Evolutionary conservation across 78 protist genomes (phyloP).

Genomic region (Tieghemostelium lacteum): DNA sequence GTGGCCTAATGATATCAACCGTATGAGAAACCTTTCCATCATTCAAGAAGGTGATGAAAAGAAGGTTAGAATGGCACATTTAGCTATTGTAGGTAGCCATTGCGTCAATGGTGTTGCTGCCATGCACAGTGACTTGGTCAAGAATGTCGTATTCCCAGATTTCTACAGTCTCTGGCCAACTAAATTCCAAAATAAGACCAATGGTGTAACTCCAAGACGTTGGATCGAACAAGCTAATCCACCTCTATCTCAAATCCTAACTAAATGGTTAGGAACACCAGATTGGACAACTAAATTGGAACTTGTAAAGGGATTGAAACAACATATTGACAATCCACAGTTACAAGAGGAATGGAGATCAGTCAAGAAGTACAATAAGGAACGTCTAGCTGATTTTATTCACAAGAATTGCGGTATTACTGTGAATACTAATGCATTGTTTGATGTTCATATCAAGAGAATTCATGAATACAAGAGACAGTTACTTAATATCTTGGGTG

Average conservation of each 20-base stretch:
- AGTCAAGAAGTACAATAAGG: slow-evolving; percentile 87
- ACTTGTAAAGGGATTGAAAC: slow-evolving; percentile 78
- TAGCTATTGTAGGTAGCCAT: slow-evolving; percentile 93
- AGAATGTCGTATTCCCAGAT: slow-evolving; percentile 86
- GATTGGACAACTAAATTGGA: slow-evolving; percentile 88
- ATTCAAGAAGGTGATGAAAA: slow-evolving; percentile 91
- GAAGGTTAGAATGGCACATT: slow-evolving; percentile 94
- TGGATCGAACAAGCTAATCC: slow-evolving; percentile 96
- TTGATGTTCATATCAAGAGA: slow-evolving; percentile 97
- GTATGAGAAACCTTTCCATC: slow-evolving; percentile 87
- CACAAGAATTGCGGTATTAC: slow-evolving; percentile 81
- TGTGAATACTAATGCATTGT: slow-evolving; percentile 89
- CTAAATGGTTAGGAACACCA: slow-evolving; percentile 84
- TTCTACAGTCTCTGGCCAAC: slow-evolving; percentile 89
- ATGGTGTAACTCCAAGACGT: slow-evolving; percentile 98
- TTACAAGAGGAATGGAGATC: slow-evolving; percentile 50
- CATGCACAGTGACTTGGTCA: slow-evolving; percentile 94
- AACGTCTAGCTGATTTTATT: slow-evolving; percentile 87
- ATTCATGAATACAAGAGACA: slow-evolving; percentile 99
- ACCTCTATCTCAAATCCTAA: slow-evolving; percentile 81
- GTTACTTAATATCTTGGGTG: slow-evolving; percentile 89
- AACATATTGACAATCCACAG: slow-evolving; percentile 85
- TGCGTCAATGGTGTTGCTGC: slow-evolving; percentile 98
- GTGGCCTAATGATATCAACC: slow-evolving; percentile 84
- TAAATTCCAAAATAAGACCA: slow-evolving; percentile 96